Base-by-base conservation (phyloP, 257 asterid species). In the Marsdenia floribunda region DNA sequence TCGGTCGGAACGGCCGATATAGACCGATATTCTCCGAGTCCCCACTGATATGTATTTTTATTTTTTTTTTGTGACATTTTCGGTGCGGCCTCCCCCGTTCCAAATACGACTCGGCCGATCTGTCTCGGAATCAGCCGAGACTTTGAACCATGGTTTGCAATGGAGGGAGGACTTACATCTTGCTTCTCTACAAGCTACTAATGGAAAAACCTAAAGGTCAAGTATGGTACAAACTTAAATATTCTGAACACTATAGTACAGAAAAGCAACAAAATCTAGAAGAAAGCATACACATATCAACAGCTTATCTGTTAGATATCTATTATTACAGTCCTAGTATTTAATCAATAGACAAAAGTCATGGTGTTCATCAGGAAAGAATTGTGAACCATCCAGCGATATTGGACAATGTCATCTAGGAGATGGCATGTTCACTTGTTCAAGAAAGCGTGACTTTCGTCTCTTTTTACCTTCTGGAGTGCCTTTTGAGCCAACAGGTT, bases 401-500 rank as follows among this genome's bases (percentile, higher is more conserved):
- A 9, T 44, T 26, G 50, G 50, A 66, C 54, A 18, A 24, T 22
- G 79, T 86, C 77, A 83, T 80, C 84, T 81, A 58, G 84, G 87
- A 59, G 85, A 79, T 68, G 71, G 84, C 80, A 86, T 52, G 80
- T 90, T 89, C 68, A 86, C 22, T 12, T 96, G 85, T 70, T 81
- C 80, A 21, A 83, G 78, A 68, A 84, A 15, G 64, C 81, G 83
- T 29, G 91, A 85, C 66, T 91, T 91, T 59, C 96, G 84, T 70
- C 97, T 87, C 84, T 86, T 93, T 81, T 91, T 93, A 72, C 89
- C 88, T 46, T 90, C 92, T 59, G 97, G 96, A 54, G 93, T 90
- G 74, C 86, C 78, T 79, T 83, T 79, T 6, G 75, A 46, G 10
- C 79, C 75, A 55, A 87, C 85, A 66, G 83, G 73, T 73, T 86